phyloP scores from a whole-genome alignment of 78 protist species.

The Guillardia theta region DNA sequence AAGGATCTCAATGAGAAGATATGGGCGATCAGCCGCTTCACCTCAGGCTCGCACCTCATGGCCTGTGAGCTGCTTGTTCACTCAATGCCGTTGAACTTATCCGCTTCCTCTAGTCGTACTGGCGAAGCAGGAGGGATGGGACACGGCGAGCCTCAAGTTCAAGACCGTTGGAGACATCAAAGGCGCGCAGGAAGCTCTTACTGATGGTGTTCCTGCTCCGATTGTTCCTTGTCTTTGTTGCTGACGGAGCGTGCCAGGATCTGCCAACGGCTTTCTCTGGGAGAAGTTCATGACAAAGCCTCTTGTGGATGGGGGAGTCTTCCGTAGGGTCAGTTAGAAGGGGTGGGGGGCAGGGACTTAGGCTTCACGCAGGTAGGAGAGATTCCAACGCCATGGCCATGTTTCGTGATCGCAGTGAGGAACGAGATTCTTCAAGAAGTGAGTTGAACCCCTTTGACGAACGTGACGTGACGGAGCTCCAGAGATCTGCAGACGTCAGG shows the following conservation, averaged over 20 bases:
- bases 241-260: not conserved
- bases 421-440: not conserved
- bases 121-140: slow-evolving; percentile 14
- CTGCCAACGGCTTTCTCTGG: not conserved
- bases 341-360: not conserved
- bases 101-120: not conserved
- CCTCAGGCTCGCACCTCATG: slow-evolving; percentile 4
- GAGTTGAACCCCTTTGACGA: too few relatives aligned
- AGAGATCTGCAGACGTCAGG: too few relatives aligned
- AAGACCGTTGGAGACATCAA: not conserved
- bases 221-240: not conserved
- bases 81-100: not conserved
- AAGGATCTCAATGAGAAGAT: not conserved
- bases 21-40: not conserved
- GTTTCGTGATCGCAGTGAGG: not conserved
- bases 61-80: not conserved
- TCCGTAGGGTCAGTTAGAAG: not conserved
- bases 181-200: not conserved
- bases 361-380: not conserved
- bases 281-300: slow-evolving; percentile 14
- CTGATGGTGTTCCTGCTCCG: not conserved
- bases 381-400: not conserved
- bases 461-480: too few relatives aligned
- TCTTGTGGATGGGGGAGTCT: not conserved
- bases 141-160: not conserved